These are phyloP conservation scores for Vicia faba DNA, from an alignment of 306 rosid species.

Conservation along the genomic window DNA sequence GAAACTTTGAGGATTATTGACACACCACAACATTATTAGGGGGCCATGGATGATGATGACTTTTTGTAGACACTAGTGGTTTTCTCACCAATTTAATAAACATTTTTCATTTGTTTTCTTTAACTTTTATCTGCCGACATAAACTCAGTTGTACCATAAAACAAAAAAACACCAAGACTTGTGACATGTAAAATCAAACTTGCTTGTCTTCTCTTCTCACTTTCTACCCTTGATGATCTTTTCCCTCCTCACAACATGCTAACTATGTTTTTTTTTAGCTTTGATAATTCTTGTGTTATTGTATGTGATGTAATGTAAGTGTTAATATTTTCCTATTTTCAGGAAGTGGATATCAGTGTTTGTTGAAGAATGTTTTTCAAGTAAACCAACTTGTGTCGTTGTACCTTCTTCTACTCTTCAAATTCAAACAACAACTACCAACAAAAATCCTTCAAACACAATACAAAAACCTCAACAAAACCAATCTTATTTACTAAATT, in stretches of 20 bases:
- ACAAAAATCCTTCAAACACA: slow-evolving; percentile 42
- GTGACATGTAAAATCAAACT: slow-evolving; percentile 29
- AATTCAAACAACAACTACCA: background rate
- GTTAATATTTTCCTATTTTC: slow-evolving; percentile 2
- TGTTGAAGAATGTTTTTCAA: slow-evolving; percentile 67
- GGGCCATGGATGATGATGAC: too few species aligned
- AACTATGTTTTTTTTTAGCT: slow-evolving; percentile 4
- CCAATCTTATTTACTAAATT: slow-evolving; percentile 31
- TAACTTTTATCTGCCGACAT: slow-evolving; percentile 67
- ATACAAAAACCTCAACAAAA: slow-evolving; percentile 23
- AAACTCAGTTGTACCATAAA: slow-evolving; percentile 46
- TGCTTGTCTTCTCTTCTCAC: slow-evolving; percentile 24
- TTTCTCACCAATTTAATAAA: slow-evolving; percentile 29
- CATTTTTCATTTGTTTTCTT: slow-evolving; percentile 34
- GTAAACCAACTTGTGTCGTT: slow-evolving; percentile 51
- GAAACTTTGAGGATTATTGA: background rate
- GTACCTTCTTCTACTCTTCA: slow-evolving; percentile 40
- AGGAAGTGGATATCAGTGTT: slow-evolving; percentile 67
- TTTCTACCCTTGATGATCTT: slow-evolving; percentile 41
- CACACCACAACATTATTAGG: too few species aligned
- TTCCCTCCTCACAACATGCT: slow-evolving; percentile 47
- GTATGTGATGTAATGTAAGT: slow-evolving; percentile 18
- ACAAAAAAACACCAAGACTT: slow-evolving; percentile 27
- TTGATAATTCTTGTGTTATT: background rate
- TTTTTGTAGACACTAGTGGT: too few species aligned